Conservation (phyloP, 1,139 yeast genomes). For the Magnusiomyces starmeri region DNA sequence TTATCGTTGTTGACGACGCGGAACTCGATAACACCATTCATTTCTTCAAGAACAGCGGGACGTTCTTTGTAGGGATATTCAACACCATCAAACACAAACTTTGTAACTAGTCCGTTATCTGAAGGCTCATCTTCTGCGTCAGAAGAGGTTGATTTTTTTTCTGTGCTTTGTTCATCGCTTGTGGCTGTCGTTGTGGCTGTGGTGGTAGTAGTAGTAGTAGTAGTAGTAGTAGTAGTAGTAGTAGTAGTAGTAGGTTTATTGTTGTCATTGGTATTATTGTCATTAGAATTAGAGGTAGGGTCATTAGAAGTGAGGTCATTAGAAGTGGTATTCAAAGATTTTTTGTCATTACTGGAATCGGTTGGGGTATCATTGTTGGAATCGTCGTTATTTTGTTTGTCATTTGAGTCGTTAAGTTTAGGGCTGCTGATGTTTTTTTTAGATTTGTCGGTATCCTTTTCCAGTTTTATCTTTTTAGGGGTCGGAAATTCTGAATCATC, state of each 20-base stretch:
- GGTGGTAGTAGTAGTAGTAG: background rate
- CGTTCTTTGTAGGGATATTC: slow-evolving; percentile 81
- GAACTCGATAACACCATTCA: slow-evolving; percentile 85
- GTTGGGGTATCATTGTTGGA: background rate
- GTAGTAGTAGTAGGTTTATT: background rate
- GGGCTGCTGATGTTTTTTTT: background rate
- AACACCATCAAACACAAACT: slow-evolving; percentile 67
- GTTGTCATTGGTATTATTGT: background rate
- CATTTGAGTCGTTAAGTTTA: background rate
- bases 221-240: background rate
- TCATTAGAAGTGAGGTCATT: background rate
- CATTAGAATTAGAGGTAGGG: background rate
- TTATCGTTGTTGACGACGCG: slow-evolving; percentile 95
- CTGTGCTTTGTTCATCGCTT: too few species aligned
- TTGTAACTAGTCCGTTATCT: slow-evolving; percentile 34
- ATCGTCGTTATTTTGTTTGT: background rate
- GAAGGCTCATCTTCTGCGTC: slow-evolving; percentile 24
- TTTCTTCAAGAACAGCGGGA: slow-evolving; percentile 89
- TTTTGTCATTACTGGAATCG: background rate
- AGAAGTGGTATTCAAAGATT: background rate
- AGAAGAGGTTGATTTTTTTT: background rate
- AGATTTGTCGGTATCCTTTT: background rate
- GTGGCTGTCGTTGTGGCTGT: background rate
- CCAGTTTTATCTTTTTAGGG: background rate
- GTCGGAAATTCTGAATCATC: slow-evolving; percentile 10